Base-by-base conservation (phyloP, 164 flowering plant genomes). In the Liriodendron chinense region DNA sequence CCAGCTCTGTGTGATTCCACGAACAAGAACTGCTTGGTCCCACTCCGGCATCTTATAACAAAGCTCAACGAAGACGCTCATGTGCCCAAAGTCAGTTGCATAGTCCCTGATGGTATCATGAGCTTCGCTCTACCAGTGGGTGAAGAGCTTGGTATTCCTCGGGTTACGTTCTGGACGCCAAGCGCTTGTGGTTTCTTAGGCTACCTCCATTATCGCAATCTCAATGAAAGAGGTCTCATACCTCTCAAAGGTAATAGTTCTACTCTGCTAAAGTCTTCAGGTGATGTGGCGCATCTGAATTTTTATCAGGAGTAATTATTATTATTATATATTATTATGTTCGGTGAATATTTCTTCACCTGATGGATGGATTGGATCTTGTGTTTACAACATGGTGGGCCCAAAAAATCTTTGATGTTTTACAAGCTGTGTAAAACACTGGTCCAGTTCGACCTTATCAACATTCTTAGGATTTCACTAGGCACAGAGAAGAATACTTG, bases 1-100 rank as follows among this genome's bases (percentile, higher is more conserved):
- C 83, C 87, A 0, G 72, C 69, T 74, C 79, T 89, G 6, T 84
- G 91, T 53, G 81, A 77, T 14, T 80, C 87, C 1, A 82, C 80
- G 4, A 25, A 74, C 23, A 80, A 74, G 72, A 83, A 69, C 71
- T 81, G 82, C 72, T 13, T 71, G 22, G 79, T 21, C 8, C 90
- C 80, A 0, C 69, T 73, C n/a, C 69, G 69, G 1, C 68, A 68
- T 16, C 76, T 78, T 6, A 12, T 73, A 9, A 28, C 23, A 8
- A 73, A 24, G 73, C 76, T 78, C 56, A 77, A 77, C 28, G 23
- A 34, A 57, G 3, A 22, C 8, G 14, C 61, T 9, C 47, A 24
- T 8, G 69, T 34, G 24, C 80, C 80, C 5, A 22, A 23, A 12
- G 72, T 78, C 1, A 59, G 50, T 23, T 78, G 76, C 69, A 73